A percentile compares a stretch with the other conserved stretches of the same genome.
Evolutionary conservation across 169 alveolate species (phyloP).

Genomic region (Eimeria necatrix): DNA sequence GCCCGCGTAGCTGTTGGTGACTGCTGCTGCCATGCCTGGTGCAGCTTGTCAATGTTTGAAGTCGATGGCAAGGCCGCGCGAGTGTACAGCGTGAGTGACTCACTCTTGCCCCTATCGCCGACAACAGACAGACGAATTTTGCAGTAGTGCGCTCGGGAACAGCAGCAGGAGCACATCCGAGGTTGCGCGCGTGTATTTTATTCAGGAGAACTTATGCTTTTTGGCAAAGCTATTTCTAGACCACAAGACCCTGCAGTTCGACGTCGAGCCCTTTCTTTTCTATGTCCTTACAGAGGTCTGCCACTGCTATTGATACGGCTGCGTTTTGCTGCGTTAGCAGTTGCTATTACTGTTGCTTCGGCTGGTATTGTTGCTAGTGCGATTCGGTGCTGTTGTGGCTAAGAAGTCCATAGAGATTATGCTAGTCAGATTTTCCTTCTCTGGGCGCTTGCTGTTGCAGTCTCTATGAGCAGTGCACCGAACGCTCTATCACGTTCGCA

Average conservation of each 20-base stretch:
- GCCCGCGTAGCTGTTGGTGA: not conserved
- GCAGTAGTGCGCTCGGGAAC: not conserved
- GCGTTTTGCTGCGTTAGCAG: not conserved
- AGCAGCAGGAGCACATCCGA: not conserved
- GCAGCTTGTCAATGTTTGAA: slow-evolving; percentile 88
- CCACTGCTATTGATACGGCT: not conserved
- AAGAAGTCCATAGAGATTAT: not conserved
- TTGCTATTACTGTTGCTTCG: not conserved
- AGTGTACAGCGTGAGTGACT: slow-evolving; percentile 87
- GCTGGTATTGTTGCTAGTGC: not conserved
- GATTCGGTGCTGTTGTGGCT: not conserved
- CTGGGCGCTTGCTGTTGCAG: too few relatives aligned
- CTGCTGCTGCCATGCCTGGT: slow-evolving; percentile 20
- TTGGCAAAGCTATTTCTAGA: slow-evolving; percentile 98
- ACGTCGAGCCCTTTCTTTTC: slow-evolving; percentile 94
- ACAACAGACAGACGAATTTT: not conserved
- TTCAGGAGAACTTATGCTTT: slow-evolving; percentile 97
- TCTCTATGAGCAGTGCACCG: too few relatives aligned
- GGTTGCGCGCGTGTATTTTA: not conserved
- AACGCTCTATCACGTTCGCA: too few relatives aligned
- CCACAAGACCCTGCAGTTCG: slow-evolving; percentile 96
- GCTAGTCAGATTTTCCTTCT: too few relatives aligned
- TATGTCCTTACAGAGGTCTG: slow-evolving; percentile 96
- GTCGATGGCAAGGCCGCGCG: slow-evolving; percentile 97
- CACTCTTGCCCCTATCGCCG: not conserved